phyloP scores from a whole-genome alignment of 106 monocot genomes.

The Hemerocallis citrina region DNA sequence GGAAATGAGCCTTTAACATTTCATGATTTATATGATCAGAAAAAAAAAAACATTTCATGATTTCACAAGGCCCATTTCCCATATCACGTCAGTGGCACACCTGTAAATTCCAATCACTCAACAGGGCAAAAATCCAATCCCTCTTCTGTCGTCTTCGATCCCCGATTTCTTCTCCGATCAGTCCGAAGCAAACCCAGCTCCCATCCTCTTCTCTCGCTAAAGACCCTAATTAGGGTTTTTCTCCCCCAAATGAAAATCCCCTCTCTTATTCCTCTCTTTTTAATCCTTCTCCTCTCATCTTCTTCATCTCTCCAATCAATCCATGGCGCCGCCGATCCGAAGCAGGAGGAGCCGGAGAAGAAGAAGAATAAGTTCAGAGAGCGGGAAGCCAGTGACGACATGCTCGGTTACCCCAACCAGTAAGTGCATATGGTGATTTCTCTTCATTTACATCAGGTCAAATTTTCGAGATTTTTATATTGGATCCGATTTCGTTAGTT shows the following conservation, averaged over 20 bases:
- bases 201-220: neutral
- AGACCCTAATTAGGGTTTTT: neutral
- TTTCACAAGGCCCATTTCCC: too few species aligned
- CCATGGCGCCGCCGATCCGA: conserved; percentile 20
- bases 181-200: neutral
- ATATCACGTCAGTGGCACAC: too few species aligned
- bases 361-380: conserved; percentile 85
- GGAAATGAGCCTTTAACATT: too few species aligned
- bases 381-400: conserved; percentile 73
- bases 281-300: conserved; percentile 12
- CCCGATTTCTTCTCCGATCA: neutral
- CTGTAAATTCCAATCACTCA: too few species aligned
- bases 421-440: conserved; percentile 24
- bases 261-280: neutral
- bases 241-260: conserved; percentile 11
- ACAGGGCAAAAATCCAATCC: too few species aligned
- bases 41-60: too few species aligned
- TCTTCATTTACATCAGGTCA: too few species aligned
- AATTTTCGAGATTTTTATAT: neutral
- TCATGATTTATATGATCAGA: too few species aligned
- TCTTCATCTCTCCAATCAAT: conserved; percentile 6
- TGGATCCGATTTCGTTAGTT: neutral
- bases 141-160: too few species aligned
- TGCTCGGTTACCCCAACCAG: conserved; percentile 72
- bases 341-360: conserved; percentile 19